These are phyloP conservation scores for Diplogelasinospora grovesii DNA, from an alignment of 495 filamentous ascomycete species.

Conservation along the genomic window DNA sequence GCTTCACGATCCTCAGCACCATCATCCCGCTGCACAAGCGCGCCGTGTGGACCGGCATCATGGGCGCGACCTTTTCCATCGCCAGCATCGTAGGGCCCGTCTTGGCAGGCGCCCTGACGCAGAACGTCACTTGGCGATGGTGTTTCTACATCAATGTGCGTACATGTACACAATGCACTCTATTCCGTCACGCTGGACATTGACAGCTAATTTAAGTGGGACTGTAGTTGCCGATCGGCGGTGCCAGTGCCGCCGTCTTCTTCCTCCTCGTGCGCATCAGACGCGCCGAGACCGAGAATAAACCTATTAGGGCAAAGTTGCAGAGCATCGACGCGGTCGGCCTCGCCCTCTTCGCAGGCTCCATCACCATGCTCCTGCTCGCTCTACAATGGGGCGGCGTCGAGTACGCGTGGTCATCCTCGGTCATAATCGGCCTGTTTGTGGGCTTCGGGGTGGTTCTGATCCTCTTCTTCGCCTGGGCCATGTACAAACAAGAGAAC, in stretches of 20 bases:
- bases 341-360: constrained; percentile 55
- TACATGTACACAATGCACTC: too few species aligned
- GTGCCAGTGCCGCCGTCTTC: neutral
- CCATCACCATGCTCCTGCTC: constrained; percentile 59
- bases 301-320: too few species aligned
- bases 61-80: neutral
- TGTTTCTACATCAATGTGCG: constrained; percentile 1
- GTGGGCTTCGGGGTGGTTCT: constrained; percentile 54
- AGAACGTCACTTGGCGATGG: neutral
- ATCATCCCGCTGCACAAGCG: neutral
- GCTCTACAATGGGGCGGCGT: constrained; percentile 75
- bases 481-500: neutral
- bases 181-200: too few species aligned
- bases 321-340: constrained; percentile 65
- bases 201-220: too few species aligned
- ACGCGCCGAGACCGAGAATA: neutral
- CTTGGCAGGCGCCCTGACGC: neutral
- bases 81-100: neutral
- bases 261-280: neutral
- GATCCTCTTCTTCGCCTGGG: constrained; percentile 40
- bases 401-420: constrained; percentile 54
- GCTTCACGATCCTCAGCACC: constrained; percentile 46
- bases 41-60: neutral
- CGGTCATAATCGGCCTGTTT: constrained; percentile 58
- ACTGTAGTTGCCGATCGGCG: neutral